These are phyloP conservation scores for Aurantiochytrium sp. DNA, from an alignment of 108 stramenopile species.

Conservation along the genomic window DNA sequence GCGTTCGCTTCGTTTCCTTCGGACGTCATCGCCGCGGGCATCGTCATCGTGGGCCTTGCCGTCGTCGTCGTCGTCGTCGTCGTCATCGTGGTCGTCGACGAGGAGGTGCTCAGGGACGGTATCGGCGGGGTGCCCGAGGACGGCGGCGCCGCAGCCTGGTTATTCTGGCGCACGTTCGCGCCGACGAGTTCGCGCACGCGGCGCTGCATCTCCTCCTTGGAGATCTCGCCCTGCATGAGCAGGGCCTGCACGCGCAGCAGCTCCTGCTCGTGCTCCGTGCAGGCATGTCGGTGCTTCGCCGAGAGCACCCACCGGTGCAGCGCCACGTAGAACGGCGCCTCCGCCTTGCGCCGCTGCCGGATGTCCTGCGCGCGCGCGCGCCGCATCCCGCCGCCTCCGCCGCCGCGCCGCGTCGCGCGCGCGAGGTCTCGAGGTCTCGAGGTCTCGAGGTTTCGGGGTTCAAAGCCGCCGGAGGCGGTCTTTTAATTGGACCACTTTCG, in stretches of 20 bases:
- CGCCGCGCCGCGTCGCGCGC: too few species aligned
- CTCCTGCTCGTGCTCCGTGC: background rate
- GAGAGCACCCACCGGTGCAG: background rate
- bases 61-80: too few species aligned
- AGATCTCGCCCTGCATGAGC: background rate
- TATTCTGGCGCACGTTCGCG: background rate
- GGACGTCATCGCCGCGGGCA: too few species aligned
- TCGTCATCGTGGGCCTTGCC: background rate
- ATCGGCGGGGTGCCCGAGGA: background rate
- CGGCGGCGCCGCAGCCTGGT: background rate
- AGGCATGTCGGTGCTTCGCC: background rate
- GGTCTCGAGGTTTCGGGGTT: too few species aligned
- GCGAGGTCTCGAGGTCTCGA: too few species aligned
- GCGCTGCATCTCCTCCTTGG: background rate
- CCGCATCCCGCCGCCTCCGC: too few species aligned
- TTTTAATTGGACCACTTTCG: too few species aligned
- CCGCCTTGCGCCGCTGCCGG: conserved; percentile 17
- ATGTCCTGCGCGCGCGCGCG: background rate
- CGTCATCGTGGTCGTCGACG: background rate
- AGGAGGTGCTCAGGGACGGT: background rate
- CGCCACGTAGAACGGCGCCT: background rate
- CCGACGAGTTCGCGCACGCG: background rate
- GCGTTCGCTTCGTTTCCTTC: too few species aligned
- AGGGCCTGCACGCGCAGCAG: conserved; percentile 2
- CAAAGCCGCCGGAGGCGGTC: too few species aligned